Evolutionary conservation across 2,329 filamentous ascomycete species (phyloP).

Genomic region (Phialocephala subalpina): DNA sequence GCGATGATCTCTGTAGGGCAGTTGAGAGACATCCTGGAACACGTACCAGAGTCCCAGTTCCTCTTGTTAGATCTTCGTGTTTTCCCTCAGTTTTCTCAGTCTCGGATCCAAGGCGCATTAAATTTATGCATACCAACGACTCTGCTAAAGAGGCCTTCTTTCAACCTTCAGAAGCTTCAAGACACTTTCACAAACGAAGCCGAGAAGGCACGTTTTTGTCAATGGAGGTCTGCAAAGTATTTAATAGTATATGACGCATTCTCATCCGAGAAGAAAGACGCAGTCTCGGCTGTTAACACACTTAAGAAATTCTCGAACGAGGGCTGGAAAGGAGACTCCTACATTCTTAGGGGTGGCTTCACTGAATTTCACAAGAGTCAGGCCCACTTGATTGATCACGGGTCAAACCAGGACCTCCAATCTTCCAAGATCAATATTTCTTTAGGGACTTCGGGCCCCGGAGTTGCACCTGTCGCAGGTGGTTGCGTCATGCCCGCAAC

Average conservation of each 20-base stretch:
- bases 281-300: conserved; percentile 81
- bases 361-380: conserved; percentile 73
- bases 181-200: conserved; percentile 81
- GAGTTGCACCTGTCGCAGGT: conserved; percentile 82
- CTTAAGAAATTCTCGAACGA: conserved; percentile 92
- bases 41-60: conserved; percentile 46
- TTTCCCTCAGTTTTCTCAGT: conserved; percentile 79
- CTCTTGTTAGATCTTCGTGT: conserved; percentile 87
- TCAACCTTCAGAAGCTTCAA: conserved; percentile 86
- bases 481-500: conserved; percentile 82
- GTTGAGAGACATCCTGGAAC: conserved; percentile 64
- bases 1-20: conserved; percentile 61
- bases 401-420: conserved; percentile 47
- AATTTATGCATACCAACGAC: conserved; percentile 97
- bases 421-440: conserved; percentile 56
- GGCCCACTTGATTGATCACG: conserved; percentile 68
- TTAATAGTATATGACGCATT: conserved; percentile 89
- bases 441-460: conserved; percentile 54
- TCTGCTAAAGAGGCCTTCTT: conserved; percentile 87
- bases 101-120: conserved; percentile 80
- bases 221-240: conserved; percentile 76
- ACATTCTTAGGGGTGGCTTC: conserved; percentile 85
- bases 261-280: conserved; percentile 82
- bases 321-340: conserved; percentile 77
- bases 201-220: conserved; percentile 76